Conservation (phyloP, 2,329 filamentous ascomycete species). For the Fusarium tjaetaba region DNA sequence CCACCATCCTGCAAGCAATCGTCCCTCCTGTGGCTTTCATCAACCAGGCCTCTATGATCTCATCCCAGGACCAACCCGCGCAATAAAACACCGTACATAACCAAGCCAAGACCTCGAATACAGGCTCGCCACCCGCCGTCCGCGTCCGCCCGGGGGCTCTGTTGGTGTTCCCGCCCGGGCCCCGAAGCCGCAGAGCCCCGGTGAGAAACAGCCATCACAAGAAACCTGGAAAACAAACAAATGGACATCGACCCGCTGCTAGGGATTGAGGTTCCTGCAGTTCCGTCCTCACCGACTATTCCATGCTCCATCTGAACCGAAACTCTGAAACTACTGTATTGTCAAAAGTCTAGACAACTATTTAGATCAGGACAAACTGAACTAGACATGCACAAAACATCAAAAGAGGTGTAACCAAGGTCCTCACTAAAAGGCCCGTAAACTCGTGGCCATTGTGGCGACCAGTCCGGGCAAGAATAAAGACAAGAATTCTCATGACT, state of each 20-base stretch:
- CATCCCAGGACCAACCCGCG: background rate
- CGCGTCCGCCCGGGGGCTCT: slow-evolving; percentile 10
- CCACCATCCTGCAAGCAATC: slow-evolving; percentile 1
- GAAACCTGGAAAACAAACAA: slow-evolving; percentile 1
- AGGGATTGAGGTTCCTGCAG: slow-evolving; percentile 41
- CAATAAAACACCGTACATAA: slow-evolving; percentile 1
- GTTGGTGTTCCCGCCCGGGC: slow-evolving; percentile 33
- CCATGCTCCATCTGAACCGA: slow-evolving; percentile 15
- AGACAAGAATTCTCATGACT: slow-evolving; percentile 1
- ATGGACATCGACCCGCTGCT: slow-evolving; percentile 18
- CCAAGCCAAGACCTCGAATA: slow-evolving; percentile 3
- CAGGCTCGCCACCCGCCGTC: slow-evolving; percentile 31
- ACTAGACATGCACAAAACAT: slow-evolving; percentile 23
- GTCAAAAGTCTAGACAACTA: slow-evolving; percentile 11
- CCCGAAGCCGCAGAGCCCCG: slow-evolving; percentile 34
- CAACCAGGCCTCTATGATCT: slow-evolving; percentile 16
- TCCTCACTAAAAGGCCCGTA: slow-evolving; percentile 2
- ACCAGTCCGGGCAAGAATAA: slow-evolving; percentile 6
- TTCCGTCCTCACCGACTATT: slow-evolving; percentile 43
- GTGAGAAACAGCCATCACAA: background rate
- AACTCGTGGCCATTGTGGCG: slow-evolving; percentile 14
- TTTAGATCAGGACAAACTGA: slow-evolving; percentile 3
- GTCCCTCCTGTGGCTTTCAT: slow-evolving; percentile 2
- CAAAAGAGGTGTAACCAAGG: slow-evolving; percentile 22
- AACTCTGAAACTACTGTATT: slow-evolving; percentile 14